Evolutionary conservation across 2,329 filamentous ascomycete species (phyloP).

Genomic region (Hymenoscyphus occultus): DNA sequence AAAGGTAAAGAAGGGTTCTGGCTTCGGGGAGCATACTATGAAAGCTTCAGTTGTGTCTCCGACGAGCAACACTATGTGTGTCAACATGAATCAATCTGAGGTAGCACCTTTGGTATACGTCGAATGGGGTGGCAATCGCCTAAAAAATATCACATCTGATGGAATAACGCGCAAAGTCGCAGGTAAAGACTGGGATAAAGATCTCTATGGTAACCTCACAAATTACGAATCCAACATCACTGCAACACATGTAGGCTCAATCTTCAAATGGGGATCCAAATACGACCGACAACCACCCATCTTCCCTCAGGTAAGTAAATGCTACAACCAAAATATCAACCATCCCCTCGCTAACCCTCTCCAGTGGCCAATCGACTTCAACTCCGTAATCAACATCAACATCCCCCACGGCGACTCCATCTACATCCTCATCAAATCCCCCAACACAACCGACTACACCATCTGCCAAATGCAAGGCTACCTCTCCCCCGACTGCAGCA

Average conservation of each 20-base stretch:
- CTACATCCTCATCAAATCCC: constrained; percentile 15
- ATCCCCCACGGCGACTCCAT: constrained; percentile 14
- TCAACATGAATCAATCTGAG: constrained; percentile 15
- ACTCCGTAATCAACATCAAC: constrained; percentile 13
- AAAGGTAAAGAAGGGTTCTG: constrained; percentile 6
- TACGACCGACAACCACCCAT: constrained; percentile 10
- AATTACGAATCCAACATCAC: constrained; percentile 9
- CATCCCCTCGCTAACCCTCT: background rate
- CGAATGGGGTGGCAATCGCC: constrained; percentile 12
- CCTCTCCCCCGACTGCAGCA: constrained; percentile 12
- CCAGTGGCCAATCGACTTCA: constrained; percentile 15
- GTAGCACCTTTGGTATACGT: constrained; percentile 16
- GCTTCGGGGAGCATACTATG: constrained; percentile 15
- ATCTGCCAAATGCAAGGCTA: constrained; percentile 15
- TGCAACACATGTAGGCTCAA: constrained; percentile 9
- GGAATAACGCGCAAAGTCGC: constrained; percentile 6
- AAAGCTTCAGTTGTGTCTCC: constrained; percentile 16
- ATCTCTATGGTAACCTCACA: constrained; percentile 4
- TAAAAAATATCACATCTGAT: background rate
- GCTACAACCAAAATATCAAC: background rate
- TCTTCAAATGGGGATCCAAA: constrained; percentile 15
- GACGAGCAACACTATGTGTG: constrained; percentile 14
- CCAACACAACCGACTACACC: constrained; percentile 17
- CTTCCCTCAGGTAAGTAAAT: constrained; percentile 12
- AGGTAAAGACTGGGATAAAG: constrained; percentile 4